phyloP scores from a whole-genome alignment of 2,329 filamentous ascomycete species.

The Aphanoascus verrucosus region DNA sequence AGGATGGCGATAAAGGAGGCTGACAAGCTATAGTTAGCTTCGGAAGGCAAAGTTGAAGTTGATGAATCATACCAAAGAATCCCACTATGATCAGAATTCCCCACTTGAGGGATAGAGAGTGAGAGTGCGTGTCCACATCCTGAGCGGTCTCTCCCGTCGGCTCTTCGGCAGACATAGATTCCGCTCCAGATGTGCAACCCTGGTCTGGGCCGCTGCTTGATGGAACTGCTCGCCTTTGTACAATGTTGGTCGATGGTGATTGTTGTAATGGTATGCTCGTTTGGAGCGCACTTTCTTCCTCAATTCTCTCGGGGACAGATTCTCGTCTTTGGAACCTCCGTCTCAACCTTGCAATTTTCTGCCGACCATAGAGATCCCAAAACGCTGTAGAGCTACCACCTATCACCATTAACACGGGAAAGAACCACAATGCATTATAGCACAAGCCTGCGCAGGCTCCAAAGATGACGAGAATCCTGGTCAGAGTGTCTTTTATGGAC shows the following conservation, averaged over 20 bases:
- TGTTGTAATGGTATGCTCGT: conserved; percentile 11
- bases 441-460: conserved; percentile 54
- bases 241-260: background rate
- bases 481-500: conserved; percentile 54
- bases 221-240: conserved; percentile 15
- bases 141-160: background rate
- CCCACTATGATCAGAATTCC: conserved; percentile 24
- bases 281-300: conserved; percentile 13
- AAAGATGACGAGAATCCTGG: conserved; percentile 53
- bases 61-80: conserved; percentile 41
- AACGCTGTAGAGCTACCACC: conserved; percentile 45
- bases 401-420: conserved; percentile 51
- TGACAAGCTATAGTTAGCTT: conserved; percentile 18
- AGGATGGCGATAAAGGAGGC: conserved; percentile 49
- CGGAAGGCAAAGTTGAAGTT: conserved; percentile 1
- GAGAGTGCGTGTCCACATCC: conserved; percentile 12
- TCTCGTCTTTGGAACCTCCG: conserved; percentile 17
- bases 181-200: background rate
- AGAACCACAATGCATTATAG: conserved; percentile 67
- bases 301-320: conserved; percentile 11
- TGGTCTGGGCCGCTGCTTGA: conserved; percentile 9
- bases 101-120: conserved; percentile 15
- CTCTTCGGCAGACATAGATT: background rate
- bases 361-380: conserved; percentile 47
- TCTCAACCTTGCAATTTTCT: conserved; percentile 31